phyloP scores from a whole-genome alignment of 495 filamentous ascomycete species.

The Wilcoxina mikolae region DNA sequence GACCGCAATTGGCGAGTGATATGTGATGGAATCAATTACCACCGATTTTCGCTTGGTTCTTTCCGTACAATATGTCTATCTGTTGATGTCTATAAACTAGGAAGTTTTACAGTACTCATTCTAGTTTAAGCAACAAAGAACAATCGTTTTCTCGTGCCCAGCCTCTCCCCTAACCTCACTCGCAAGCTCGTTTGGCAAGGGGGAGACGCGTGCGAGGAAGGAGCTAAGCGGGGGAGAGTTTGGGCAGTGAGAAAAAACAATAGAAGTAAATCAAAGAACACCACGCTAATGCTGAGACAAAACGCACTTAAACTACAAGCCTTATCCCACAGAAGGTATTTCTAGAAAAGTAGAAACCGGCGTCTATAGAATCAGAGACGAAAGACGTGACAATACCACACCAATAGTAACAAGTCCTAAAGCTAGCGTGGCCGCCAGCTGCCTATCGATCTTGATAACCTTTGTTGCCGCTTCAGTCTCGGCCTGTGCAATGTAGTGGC shows the following conservation, averaged over 20 bases:
- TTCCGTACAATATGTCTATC: too few relatives aligned
- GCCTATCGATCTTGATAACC: neutral
- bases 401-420: neutral
- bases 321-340: neutral
- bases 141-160: too few relatives aligned
- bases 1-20: too few relatives aligned
- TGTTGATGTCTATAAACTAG: too few relatives aligned
- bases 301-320: neutral
- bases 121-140: too few relatives aligned
- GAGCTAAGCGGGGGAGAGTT: too few relatives aligned
- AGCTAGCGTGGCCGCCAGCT: neutral
- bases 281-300: neutral
- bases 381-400: slow-evolving; percentile 1
- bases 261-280: neutral
- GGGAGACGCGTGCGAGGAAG: neutral
- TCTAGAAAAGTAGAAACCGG: neutral
- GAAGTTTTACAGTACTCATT: too few relatives aligned
- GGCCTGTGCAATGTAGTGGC: slow-evolving; percentile 16
- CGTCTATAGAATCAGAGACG: neutral
- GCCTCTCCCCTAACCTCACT: too few relatives aligned
- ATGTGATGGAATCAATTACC: too few relatives aligned
- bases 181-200: too few relatives aligned
- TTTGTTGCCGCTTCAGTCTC: neutral
- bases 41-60: too few relatives aligned
- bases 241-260: neutral